Base-by-base conservation (phyloP, 257 asterid species). In the Solanum corneliomulleri region DNA sequence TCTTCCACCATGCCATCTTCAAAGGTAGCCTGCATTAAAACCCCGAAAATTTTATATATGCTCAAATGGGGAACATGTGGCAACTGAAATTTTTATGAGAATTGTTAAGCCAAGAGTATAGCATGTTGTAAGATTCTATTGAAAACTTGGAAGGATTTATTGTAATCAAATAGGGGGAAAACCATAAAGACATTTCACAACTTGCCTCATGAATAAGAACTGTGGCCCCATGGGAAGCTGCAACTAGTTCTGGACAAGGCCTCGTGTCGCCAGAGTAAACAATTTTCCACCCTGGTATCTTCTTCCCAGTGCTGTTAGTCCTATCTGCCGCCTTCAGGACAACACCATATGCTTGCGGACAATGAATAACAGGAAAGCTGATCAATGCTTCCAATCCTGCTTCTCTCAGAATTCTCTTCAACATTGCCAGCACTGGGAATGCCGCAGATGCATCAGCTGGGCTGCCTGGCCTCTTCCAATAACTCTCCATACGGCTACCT, bases 191-290 rank as follows among this genome's bases (percentile, higher is more conserved):
- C 21, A 81, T 20, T 81, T 60, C 44, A 62, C 11, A 62, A 64
- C 92, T 90, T 88, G 82, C 98, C 97, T 95, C 99, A 3, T 97
- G 98, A 88, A 97, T 95, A 70, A 97, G 98, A 88, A 95, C 94
- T 6, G 99, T 95, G 23, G 98, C 99, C 15, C 96, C 97, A 2
- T 62, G 89, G 14, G 99, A 89, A 44, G 98, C 98, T 88, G 89
- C 86, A 72, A 94, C 92, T 66, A 95, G 93, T 88, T 96, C 98
- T 7, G 95, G 96, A 90, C 99, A 97, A 25, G 99, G 99, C 89
- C 99, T 87, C 78, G 99, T 97, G 90, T 97, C 99, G 7, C 99
- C 99, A 2, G 99, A 97, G 93, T 97, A 97, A 77, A 93, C 99
- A 64, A 97, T 86, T 89, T 96, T 95, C 99, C 99, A 97, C 31